phyloP scores from a whole-genome alignment of 2,329 filamentous ascomycete species.

The Penicillium rolfsii region DNA sequence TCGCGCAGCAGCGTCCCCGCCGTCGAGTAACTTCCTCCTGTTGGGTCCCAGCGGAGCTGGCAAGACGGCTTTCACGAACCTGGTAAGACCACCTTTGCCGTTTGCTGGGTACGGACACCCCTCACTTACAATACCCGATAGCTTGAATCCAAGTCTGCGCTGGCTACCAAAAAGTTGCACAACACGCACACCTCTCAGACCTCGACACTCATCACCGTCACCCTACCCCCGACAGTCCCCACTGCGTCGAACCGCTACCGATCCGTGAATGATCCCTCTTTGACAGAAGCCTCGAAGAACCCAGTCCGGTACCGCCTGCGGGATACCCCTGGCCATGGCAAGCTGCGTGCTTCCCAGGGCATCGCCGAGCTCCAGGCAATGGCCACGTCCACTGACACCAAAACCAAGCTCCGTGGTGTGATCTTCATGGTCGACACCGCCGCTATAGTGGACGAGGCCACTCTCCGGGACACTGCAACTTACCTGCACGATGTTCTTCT shows the following conservation, averaged over 20 bases:
- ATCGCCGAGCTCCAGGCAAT: constrained; percentile 45
- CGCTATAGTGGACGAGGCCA: constrained; percentile 53
- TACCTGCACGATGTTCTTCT: constrained; percentile 93
- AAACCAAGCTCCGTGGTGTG: constrained; percentile 64
- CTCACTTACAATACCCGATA: constrained; percentile 20
- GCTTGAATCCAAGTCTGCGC: constrained; percentile 51
- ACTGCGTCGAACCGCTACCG: constrained; percentile 66
- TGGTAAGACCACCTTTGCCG: constrained; percentile 54
- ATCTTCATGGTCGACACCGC: constrained; percentile 90
- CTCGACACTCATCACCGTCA: constrained; percentile 59
- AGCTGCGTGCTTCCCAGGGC: constrained; percentile 70
- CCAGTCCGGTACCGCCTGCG: constrained; percentile 44
- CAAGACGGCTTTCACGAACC: constrained; percentile 85
- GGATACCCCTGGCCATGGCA: constrained; percentile 94
- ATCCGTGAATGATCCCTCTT: constrained; percentile 65
- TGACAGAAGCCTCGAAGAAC: constrained; percentile 56
- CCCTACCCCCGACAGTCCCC: constrained; percentile 56
- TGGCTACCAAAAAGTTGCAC: constrained; percentile 38
- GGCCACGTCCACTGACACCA: constrained; percentile 38
- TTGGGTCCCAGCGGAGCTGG: constrained; percentile 80
- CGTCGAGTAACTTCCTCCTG: constrained; percentile 73
- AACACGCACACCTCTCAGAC: constrained; percentile 66
- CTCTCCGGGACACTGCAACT: constrained; percentile 71
- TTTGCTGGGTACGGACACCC: not conserved
- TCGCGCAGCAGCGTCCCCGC: constrained; percentile 64